phyloP scores from a whole-genome alignment of 108 stramenopile genomes.

The Skeletonema menzelii region DNA sequence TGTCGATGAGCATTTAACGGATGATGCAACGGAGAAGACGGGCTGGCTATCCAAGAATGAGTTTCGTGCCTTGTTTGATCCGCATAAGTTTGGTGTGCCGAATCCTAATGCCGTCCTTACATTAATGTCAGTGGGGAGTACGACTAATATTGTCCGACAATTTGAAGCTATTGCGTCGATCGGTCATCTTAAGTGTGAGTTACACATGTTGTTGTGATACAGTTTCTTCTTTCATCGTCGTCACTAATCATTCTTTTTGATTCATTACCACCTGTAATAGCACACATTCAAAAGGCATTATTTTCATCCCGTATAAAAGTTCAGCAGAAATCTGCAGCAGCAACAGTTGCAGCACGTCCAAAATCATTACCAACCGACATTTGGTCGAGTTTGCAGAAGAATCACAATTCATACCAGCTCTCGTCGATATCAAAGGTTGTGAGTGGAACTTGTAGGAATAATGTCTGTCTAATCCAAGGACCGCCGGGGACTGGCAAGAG shows the following conservation, averaged over 20 bases:
- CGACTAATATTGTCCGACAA: constrained; percentile 39
- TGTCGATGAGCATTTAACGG: constrained; percentile 8
- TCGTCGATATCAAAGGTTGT: constrained; percentile 14
- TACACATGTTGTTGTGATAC: not conserved
- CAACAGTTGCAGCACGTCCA: constrained; percentile 1
- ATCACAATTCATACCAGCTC: constrained; percentile 28
- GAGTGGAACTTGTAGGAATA: constrained; percentile 18
- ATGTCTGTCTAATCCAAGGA: constrained; percentile 50
- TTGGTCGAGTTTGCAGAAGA: constrained; percentile 8
- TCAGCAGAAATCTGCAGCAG: constrained; percentile 3
- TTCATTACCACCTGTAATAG: constrained; percentile 7
- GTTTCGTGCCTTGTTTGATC: constrained; percentile 34
- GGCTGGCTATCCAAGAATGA: constrained; percentile 36
- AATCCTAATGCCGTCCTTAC: constrained; percentile 21
- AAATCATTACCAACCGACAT: constrained; percentile 16
- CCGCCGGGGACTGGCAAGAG: constrained; percentile 73
- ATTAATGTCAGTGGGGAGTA: constrained; percentile 10
- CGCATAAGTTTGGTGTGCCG: constrained; percentile 19
- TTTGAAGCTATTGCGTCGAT: constrained; percentile 18
- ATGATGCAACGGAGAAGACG: constrained; percentile 14
- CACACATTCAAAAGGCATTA: constrained; percentile 40
- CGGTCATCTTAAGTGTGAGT: not conserved
- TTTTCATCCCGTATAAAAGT: constrained; percentile 15
- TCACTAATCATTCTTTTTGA: constrained; percentile 11
- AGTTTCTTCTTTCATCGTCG: not conserved